Base-by-base conservation (phyloP, 805 yeast species). In the Helenozyma baotianmanensis region DNA sequence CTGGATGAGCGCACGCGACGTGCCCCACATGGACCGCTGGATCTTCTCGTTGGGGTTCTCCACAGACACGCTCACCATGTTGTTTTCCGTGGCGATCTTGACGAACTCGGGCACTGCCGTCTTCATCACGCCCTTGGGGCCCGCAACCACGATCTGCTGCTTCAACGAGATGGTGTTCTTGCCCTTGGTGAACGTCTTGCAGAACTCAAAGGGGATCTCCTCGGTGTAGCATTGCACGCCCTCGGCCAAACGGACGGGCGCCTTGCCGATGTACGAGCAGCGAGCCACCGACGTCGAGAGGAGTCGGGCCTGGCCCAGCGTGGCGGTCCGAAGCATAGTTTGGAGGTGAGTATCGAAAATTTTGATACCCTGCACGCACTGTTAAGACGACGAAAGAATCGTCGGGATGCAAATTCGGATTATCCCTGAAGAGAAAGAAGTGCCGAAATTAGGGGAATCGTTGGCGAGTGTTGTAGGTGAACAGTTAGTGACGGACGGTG, bases 1-100 rank as follows among this genome's bases (percentile, higher is more conserved):
- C 50, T 79, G 76, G 29, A 92, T 56, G 38, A 81, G 68, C 0
- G 94, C 72, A 55, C 98, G 76, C 32, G 82, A 72, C 6, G 97
- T 92, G 12, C 98, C 99, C 97, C 97, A 92, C 75, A 92, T 77
- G 13, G 94, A 68, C 44, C 82, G 76, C 64, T 92, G 98, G 33
- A 75, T 65, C 51, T 76, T 80, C 47, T 73, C 63, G 2, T 54
- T 50, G 4, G 78, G 68, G 47, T 80, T 72, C 24, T 64, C 61
- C n/a, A 89, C 85, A 1, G 63, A 37, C 3, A 90, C 78, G 4
- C 54, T 43, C 23, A 83, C 55, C 30, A 64, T 62, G 24, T 64
- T 64, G 25, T 38, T 29, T 9, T 60, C 56, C 4, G 59, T 60
- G n/a, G 51, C 42, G 3, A 83, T 37, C 3, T 63, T 53, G 27